Percentiles rank a stretch among this genome's conserved stretches.
phyloP scores from a whole-genome alignment of 1,284 basidiomycete species.

The Puccinia coronata region DNA sequence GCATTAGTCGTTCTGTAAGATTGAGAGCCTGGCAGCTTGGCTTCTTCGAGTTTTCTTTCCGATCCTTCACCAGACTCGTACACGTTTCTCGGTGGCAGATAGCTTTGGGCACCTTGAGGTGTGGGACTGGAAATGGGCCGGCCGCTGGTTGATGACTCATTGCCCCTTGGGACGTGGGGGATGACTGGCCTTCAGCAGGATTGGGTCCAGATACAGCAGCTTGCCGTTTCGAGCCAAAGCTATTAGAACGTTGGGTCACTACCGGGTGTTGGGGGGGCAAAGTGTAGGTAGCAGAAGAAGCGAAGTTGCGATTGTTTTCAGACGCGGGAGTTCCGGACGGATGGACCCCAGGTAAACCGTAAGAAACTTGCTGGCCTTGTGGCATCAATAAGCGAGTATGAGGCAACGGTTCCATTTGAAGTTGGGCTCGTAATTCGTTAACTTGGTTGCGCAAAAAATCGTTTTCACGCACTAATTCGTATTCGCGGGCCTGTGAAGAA shows the following conservation, averaged over 20 bases:
- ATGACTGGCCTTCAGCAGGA: background rate
- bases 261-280: conserved; percentile 8
- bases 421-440: conserved; percentile 52
- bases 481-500: conserved; percentile 52
- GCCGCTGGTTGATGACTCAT: conserved; percentile 19
- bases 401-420: conserved; percentile 53
- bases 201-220: background rate
- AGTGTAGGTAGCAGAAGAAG: background rate
- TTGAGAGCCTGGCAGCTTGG: background rate
- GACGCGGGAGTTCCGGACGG: background rate
- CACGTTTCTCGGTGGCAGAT: background rate
- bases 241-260: background rate
- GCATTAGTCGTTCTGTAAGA: background rate
- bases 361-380: background rate
- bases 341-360: background rate
- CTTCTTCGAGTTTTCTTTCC: background rate
- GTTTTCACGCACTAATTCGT: conserved; percentile 53
- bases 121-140: conserved; percentile 6
- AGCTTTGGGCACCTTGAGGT: background rate
- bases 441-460: conserved; percentile 53
- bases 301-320: background rate
- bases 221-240: conserved; percentile 3
- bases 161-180: background rate
- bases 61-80: background rate
- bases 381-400: conserved; percentile 40